Percentiles rank a stretch among this genome's conserved stretches.
Evolutionary conservation across 2,329 filamentous ascomycete genomes (phyloP).

Genomic region (Immersiporthe knoxdaviesiana): DNA sequence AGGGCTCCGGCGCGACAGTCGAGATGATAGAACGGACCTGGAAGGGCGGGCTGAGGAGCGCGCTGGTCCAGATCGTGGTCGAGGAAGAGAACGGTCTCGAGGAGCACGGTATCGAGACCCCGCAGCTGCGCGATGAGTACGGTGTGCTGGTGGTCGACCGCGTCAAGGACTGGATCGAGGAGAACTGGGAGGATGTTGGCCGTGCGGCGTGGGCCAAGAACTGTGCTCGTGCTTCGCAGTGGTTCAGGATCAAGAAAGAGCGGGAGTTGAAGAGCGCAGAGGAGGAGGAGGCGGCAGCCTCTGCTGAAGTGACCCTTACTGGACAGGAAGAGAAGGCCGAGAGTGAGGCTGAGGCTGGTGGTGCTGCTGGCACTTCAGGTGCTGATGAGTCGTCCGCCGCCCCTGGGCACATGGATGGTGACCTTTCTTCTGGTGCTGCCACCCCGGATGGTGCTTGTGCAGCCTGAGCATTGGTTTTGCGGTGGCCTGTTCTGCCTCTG

Average conservation of each 20-base stretch:
- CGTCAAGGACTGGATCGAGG: constrained; percentile 47
- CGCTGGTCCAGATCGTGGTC: constrained; percentile 55
- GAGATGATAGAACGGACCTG: constrained; percentile 34
- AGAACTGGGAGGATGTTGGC: constrained; percentile 43
- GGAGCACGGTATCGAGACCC: constrained; percentile 29
- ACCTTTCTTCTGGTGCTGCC: neutral
- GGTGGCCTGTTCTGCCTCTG: neutral
- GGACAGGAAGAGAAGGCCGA: neutral
- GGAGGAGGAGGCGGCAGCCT: neutral
- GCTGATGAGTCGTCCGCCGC: neutral
- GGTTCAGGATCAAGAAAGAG: constrained; percentile 21
- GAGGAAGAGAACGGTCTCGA: constrained; percentile 47
- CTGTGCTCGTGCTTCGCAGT: constrained; percentile 26
- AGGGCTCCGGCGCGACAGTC: constrained; percentile 23
- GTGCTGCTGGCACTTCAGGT: neutral
- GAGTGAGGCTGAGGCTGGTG: neutral
- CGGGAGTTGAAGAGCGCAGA: constrained; percentile 2
- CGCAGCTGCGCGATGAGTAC: constrained; percentile 38
- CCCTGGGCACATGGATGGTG: neutral
- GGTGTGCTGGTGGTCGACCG: constrained; percentile 50
- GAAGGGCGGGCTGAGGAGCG: constrained; percentile 43
- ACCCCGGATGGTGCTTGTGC: neutral
- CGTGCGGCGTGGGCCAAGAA: constrained; percentile 32
- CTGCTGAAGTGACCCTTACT: neutral
- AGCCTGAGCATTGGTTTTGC: neutral